Evolutionary conservation across 2,329 filamentous ascomycete species (phyloP), one percentile per base, ranked within the genome.

Genomic region (Fusarium sulawesiense): DNA sequence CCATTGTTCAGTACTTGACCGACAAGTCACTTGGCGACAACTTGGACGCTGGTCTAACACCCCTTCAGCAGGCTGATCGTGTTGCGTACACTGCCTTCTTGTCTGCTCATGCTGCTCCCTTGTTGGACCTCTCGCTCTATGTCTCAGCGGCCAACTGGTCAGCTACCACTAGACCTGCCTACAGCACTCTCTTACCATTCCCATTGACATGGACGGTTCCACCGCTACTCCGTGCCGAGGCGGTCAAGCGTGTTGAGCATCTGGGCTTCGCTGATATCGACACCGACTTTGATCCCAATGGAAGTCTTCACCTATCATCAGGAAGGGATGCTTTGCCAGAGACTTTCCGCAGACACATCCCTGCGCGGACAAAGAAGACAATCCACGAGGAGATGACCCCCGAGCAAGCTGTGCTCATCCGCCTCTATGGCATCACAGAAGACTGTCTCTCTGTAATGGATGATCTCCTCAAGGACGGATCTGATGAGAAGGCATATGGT

Each of bases 111-210:
- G 93, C 91, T n/a, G 89, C 90, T 51, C 89, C 91, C 32, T 87
- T 98, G 64, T 79, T 98, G 74, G 92, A 97, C 74, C 89, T 98
- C 60, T 94, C 91, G 54, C 90, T 98, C 73, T 98, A 97, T 79
- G 92, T 96, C 68, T 96, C 94, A 32, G 93, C 91, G 60, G 89
- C 93, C 69, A 98, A 98, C 83, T 99, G 96, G 87, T 85, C 89
- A 58, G 83, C 86, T 45, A 83, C 87, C 50, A 97, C 94, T 6
- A 89, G 93, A 18, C 92, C 93, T 4, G 91, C 93, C 40, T 97
- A 94, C 81, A 93, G 91, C 71, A 83, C 84, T 8, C 87, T 98
- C 60, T 88, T 98, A 41, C 88, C 92, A 42, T 97, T 96, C 85
- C 94, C 96, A 20, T 86, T 94, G 67, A 94, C 94, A 74, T 99